Base-by-base conservation (phyloP, 2,329 filamentous ascomycete species). In the Penicillium sp. region DNA sequence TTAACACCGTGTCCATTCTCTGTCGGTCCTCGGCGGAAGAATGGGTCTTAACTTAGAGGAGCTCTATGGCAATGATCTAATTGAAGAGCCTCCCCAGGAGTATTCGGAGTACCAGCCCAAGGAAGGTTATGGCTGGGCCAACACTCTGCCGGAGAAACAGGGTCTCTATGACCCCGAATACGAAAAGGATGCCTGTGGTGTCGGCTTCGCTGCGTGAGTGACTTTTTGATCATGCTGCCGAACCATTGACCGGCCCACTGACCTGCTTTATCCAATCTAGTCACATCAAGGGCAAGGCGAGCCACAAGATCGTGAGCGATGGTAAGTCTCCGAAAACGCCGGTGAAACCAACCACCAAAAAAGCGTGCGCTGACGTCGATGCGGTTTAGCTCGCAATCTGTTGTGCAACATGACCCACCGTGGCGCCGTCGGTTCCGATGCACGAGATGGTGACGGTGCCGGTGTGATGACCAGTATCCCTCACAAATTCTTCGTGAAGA, bases 401-500 rank as follows among this genome's bases (percentile, higher is more conserved):
- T 84, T 98, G 55, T 98, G 93, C 80, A 97, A 98, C 80, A 98
- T 98, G 93, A 97, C 93, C 78, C 93, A 98, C 78, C 86, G 93
- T 70, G 93, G 93, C 78, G 93, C 93, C 55, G 91, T 97, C 62
- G 93, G 93, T 61, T 97, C 93, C 51, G 93, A 98, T 77, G 89
- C 89, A 66, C 86, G 93, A 77, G 93, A 98, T 69, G 93, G 93
- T 69, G 93, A 98, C 69, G 93, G 93, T 70, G 93, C 93, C 63
- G 93, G 93, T 81, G 91, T 97, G 67, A 98, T 98, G 93, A 97
- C 91, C 58, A 96, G 90, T 50, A 95, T 98, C 64, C 93, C 93
- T 50, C 91, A 97, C 77, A 89, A 85, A 72, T 97, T 98, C 77
- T 97, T 98, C 71, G 78, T 95, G 68, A 98, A 97, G 79, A 95